Evolutionary conservation across 495 filamentous ascomycete genomes (phyloP), one percentile per base, ranked within the genome.

Genomic region (Aspergillus heteromorphus): DNA sequence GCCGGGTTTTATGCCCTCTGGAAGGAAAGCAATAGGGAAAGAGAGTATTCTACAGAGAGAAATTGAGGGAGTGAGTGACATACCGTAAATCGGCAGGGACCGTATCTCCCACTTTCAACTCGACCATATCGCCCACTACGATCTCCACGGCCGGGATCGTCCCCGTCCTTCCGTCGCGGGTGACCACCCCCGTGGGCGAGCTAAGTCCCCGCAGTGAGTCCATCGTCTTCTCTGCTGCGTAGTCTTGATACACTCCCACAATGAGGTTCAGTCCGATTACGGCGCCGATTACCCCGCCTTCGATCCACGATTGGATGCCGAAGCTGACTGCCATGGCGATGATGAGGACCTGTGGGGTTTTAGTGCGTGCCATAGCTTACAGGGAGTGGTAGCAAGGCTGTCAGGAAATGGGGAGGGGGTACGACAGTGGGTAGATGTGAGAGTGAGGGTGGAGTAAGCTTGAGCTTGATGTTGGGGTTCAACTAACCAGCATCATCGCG

Each of bases 91-190:
- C 89, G 13, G 89, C 89, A 13, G 89, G 89, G 2, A 92, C 81
- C 1, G 86, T 90, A 68, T 92, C 89, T 29, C 89, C 89, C 61
- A 89, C 88, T 76, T 89, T 91, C 40, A 95, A 67, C 47, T 86
- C 78, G 40, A 90, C 74, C 62, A 93, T 80, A 66, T 86, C 83
- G 17, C 84, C 84, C 6, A 79, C 81, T 3, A 87, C 82, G 40
- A 83, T 72, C 50, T 83, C 79, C 19, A 63, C 65, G 10, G 81
- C 79, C 11, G 79, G 73, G 20, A 87, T 68, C 17, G 71, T 82
- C 38, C 73, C 50, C 48, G 73, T 74, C 54, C 78, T 70, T 0
- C 79, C 78, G 51, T 81, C 71, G 11, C 84, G 74, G 16, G 86
- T 73, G 0, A 79, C 78, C 8, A 67, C 76, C 6, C 82, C 83